phyloP scores from a whole-genome alignment of 176 grass and related monocot genomes.

The Cenchrus purpureus region DNA sequence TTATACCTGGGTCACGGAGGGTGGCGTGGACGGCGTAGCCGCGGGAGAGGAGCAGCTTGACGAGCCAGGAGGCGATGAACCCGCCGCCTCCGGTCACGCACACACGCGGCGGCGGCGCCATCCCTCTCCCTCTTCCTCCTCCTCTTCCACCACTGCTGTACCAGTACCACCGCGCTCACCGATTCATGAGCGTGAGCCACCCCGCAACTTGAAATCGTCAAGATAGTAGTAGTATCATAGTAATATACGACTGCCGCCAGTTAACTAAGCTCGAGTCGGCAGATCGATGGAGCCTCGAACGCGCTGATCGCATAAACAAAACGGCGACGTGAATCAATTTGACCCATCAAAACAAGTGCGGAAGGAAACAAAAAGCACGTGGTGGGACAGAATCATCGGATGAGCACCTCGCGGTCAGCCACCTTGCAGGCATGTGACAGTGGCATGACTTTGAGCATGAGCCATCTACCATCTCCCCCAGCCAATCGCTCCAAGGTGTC shows the following conservation, averaged over 20 bases:
- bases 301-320: neutral
- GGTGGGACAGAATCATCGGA: neutral
- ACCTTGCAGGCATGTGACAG: neutral
- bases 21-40: conserved; percentile 66
- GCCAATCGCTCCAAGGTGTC: neutral
- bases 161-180: neutral
- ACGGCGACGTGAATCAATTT: neutral
- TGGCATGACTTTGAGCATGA: too few species aligned
- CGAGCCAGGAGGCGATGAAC: conserved; percentile 64
- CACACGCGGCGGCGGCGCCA: conserved; percentile 14
- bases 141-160: neutral
- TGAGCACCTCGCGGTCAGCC: neutral
- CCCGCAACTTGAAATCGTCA: neutral
- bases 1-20: conserved; percentile 58
- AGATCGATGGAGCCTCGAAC: neutral
- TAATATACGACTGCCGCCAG: neutral
- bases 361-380: conserved; percentile 37
- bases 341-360: neutral
- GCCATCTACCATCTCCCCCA: neutral
- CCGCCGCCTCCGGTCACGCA: conserved; percentile 67
- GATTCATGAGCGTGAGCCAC: neutral
- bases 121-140: neutral
- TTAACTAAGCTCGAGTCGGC: neutral
- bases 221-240: neutral
- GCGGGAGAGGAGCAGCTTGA: conserved; percentile 60